Percentiles rank a stretch among this genome's conserved stretches.
phyloP scores from a whole-genome alignment of 2,329 filamentous ascomycete genomes.

The Chaetomiaceae sp. region DNA sequence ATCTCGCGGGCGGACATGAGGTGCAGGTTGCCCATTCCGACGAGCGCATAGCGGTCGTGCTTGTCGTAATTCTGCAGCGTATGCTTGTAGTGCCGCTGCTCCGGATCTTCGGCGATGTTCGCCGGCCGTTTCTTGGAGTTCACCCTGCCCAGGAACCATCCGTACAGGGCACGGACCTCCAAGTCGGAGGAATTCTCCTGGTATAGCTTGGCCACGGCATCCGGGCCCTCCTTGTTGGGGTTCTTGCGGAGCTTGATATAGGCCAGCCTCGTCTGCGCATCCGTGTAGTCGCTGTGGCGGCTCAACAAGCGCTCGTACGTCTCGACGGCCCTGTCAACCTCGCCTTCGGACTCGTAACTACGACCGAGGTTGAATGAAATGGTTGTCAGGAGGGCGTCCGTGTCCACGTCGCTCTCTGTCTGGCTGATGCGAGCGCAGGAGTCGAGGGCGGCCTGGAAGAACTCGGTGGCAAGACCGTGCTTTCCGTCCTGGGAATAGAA shows the following conservation, averaged over 20 bases:
- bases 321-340: slow-evolving; percentile 76
- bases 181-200: slow-evolving; percentile 79
- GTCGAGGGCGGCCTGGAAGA: slow-evolving; percentile 88
- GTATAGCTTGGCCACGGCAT: slow-evolving; percentile 79
- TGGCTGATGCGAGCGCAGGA: slow-evolving; percentile 82
- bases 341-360: slow-evolving; percentile 81
- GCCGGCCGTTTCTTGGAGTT: slow-evolving; percentile 72
- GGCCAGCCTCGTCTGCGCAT: slow-evolving; percentile 80
- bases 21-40: slow-evolving; percentile 94
- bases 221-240: slow-evolving; percentile 80
- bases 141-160: slow-evolving; percentile 86
- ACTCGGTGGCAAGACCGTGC: slow-evolving; percentile 70
- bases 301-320: slow-evolving; percentile 83
- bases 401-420: slow-evolving; percentile 67
- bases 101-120: slow-evolving; percentile 82
- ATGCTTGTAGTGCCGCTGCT: slow-evolving; percentile 94
- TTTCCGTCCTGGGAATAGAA: slow-evolving; percentile 89
- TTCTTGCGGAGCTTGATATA: slow-evolving; percentile 82
- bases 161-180: slow-evolving; percentile 87
- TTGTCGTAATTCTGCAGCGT: slow-evolving; percentile 93
- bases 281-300: slow-evolving; percentile 86
- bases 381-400: slow-evolving; percentile 86
- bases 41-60: slow-evolving; percentile 93
- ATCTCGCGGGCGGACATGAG: slow-evolving; percentile 87
- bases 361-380: slow-evolving; percentile 95